Conservation (phyloP, 495 filamentous ascomycete genomes). For the Elasticomyces elasticus region DNA sequence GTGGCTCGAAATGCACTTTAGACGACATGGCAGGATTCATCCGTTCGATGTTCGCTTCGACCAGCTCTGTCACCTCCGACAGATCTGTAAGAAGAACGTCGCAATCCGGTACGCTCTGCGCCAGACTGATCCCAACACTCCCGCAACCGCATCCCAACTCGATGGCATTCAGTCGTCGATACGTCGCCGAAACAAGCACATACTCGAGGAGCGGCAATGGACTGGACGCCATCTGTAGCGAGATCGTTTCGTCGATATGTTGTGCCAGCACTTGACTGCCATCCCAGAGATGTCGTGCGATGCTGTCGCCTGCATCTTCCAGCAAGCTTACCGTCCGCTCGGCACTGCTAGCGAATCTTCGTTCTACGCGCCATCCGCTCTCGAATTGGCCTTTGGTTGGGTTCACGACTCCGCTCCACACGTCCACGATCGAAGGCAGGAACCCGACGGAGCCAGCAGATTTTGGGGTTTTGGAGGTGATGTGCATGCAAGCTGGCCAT, state of each 20-base stretch:
- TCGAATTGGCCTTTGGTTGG: conserved; percentile 27
- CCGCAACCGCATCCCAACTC: conserved; percentile 84
- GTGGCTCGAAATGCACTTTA: conserved; percentile 43
- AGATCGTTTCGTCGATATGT: conserved; percentile 32
- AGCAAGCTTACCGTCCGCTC: conserved; percentile 43
- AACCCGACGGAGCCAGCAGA: conserved; percentile 11
- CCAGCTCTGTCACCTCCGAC: conserved; percentile 60
- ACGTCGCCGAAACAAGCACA: conserved; percentile 19
- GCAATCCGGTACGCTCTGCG: conserved; percentile 44
- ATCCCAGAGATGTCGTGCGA: conserved; percentile 91
- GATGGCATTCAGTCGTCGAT: conserved; percentile 32
- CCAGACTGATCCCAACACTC: conserved; percentile 67
- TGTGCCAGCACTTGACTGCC: conserved; percentile 51
- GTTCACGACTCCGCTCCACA: conserved; percentile 45
- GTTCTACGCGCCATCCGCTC: conserved; percentile 43
- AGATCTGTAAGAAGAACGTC: conserved; percentile 73
- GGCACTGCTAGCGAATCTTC: conserved; percentile 35
- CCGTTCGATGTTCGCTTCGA: conserved; percentile 43
- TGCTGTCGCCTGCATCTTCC: conserved; percentile 92
- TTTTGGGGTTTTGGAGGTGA: conserved; percentile 20
- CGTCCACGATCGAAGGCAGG: conserved; percentile 44
- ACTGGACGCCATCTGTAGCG: conserved; percentile 7
- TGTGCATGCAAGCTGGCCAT: conserved; percentile 27
- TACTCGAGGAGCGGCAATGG: conserved; percentile 21
- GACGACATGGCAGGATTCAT: conserved; percentile 36